These are phyloP conservation scores for Candida nitratophila DNA, from an alignment of 805 yeast genomes.

Conservation along the genomic window DNA sequence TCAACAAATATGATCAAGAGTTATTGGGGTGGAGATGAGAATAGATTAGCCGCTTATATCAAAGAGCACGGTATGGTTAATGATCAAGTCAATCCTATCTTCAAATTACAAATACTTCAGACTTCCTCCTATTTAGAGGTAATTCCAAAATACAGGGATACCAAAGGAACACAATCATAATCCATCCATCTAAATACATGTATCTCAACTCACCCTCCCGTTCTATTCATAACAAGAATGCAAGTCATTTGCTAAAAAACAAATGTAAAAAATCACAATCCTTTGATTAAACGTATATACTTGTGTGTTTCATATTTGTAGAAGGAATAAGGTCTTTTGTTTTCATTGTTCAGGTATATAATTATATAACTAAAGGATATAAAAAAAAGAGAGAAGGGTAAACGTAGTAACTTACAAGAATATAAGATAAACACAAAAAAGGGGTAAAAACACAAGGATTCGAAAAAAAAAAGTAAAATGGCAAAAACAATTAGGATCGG, in stretches of 20 bases:
- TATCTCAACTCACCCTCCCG: too few relatives aligned
- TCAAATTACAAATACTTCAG: conserved; percentile 8
- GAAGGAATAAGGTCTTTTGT: too few relatives aligned
- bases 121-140: conserved; percentile 15
- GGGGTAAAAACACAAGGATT: too few relatives aligned
- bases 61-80: conserved; percentile 5
- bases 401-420: neutral
- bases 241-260: neutral
- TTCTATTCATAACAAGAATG: neutral
- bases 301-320: too few relatives aligned
- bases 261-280: too few relatives aligned
- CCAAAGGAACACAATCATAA: too few relatives aligned
- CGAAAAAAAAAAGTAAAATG: too few relatives aligned
- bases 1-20: conserved; percentile 24
- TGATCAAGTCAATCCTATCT: conserved; percentile 6
- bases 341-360: too few relatives aligned
- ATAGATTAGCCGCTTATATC: conserved; percentile 17
- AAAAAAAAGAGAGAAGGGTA: neutral
- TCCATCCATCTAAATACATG: too few relatives aligned
- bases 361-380: too few relatives aligned
- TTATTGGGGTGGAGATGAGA: conserved; percentile 19
- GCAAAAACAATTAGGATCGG: too few relatives aligned
- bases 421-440: neutral
- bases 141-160: conserved; percentile 2
- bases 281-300: too few relatives aligned